Percentiles rank a stretch among this genome's conserved stretches.
These are phyloP conservation scores for Panaeolus cyanescens DNA, from an alignment of 768 basidiomycete species.

Conservation along the genomic window DNA sequence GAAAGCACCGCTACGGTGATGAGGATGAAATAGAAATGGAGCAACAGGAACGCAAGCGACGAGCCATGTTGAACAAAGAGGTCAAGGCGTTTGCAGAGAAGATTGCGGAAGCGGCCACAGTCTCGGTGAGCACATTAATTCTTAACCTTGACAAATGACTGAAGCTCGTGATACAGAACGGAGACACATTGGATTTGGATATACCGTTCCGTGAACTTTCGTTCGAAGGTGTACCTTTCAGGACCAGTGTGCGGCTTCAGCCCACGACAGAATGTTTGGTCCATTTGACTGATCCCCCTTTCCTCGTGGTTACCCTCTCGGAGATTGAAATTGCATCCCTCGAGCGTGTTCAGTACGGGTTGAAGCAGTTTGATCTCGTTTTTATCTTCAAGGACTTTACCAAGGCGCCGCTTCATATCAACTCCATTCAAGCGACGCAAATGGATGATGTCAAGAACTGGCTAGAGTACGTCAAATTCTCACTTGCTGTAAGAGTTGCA, in stretches of 20 bases:
- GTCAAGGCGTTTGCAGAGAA: slow-evolving; percentile 94
- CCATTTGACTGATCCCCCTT: slow-evolving; percentile 92
- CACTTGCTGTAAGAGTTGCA: slow-evolving; percentile 3
- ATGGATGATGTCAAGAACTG: slow-evolving; percentile 99
- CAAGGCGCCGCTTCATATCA: slow-evolving; percentile 90
- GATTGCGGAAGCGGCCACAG: slow-evolving; percentile 79
- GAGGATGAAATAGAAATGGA: slow-evolving; percentile 99
- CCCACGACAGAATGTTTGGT: slow-evolving; percentile 97
- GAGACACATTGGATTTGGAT: slow-evolving; percentile 89
- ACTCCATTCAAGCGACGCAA: slow-evolving; percentile 87
- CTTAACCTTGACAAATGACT: background rate
- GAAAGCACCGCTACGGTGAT: slow-evolving; percentile 95
- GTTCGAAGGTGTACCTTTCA: slow-evolving; percentile 95
- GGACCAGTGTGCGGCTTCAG: slow-evolving; percentile 91
- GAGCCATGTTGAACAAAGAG: slow-evolving; percentile 89
- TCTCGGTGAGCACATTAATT: slow-evolving; percentile 54
- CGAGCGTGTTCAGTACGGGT: slow-evolving; percentile 93
- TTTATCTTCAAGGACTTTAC: slow-evolving; percentile 97
- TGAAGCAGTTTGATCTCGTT: slow-evolving; percentile 98
- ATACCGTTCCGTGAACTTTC: slow-evolving; percentile 97
- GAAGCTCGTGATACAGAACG: slow-evolving; percentile 41
- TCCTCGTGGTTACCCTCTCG: slow-evolving; percentile 90
- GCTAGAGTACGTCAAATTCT: slow-evolving; percentile 76
- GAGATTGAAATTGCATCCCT: slow-evolving; percentile 97
- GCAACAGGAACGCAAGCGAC: slow-evolving; percentile 91